These are phyloP conservation scores for Zopfia rhizophila DNA, from an alignment of 2,329 filamentous ascomycete species.

Conservation along the genomic window DNA sequence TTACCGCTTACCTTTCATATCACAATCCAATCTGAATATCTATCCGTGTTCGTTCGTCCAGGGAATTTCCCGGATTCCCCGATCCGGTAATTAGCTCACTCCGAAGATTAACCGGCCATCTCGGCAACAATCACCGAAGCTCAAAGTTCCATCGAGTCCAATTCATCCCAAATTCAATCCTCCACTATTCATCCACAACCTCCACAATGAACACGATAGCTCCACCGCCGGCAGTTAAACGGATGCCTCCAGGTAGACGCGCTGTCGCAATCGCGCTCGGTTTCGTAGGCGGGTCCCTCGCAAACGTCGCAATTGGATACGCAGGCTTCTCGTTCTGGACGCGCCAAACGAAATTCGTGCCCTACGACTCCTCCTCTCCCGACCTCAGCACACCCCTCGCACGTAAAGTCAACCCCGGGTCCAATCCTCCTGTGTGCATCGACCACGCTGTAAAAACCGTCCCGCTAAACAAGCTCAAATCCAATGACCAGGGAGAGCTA, in stretches of 20 bases:
- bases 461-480: conserved; percentile 46
- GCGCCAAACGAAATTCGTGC: conserved; percentile 49
- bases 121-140: background rate
- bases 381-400: conserved; percentile 37
- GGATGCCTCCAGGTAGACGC: conserved; percentile 41
- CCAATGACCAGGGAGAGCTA: conserved; percentile 38
- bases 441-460: conserved; percentile 51
- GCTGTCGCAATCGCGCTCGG: conserved; percentile 44
- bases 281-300: conserved; percentile 40
- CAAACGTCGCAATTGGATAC: conserved; percentile 47
- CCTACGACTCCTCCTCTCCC: conserved; percentile 41
- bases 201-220: conserved; percentile 48
- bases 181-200: conserved; percentile 2
- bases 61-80: conserved; percentile 3
- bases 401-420: conserved; percentile 43
- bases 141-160: background rate
- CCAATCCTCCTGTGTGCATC: conserved; percentile 47
- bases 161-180: conserved; percentile 2
- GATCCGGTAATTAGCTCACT: conserved; percentile 7
- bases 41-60: too few relatives aligned
- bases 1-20: too few relatives aligned
- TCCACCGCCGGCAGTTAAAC: conserved; percentile 39
- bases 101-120: background rate
- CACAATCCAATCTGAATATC: too few relatives aligned
- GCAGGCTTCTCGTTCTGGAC: conserved; percentile 47